phyloP scores from a whole-genome alignment of 1,284 basidiomycete genomes.

The Trichosporon sp. region DNA sequence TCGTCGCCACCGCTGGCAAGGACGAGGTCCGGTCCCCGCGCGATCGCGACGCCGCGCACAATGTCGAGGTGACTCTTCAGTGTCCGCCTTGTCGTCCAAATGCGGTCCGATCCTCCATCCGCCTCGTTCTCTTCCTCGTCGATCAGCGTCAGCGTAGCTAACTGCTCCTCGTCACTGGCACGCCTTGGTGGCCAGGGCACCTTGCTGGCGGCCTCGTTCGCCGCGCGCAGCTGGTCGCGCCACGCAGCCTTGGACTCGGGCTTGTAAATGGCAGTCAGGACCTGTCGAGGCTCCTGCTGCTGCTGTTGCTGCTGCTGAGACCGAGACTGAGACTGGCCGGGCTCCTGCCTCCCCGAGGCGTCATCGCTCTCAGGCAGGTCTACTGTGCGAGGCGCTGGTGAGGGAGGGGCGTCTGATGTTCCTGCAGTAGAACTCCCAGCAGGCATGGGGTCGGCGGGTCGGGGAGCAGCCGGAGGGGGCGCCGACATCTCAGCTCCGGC shows the following conservation, averaged over 20 bases:
- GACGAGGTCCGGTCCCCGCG: conserved; percentile 69
- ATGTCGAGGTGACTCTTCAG: conserved; percentile 86
- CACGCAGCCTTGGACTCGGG: conserved; percentile 77
- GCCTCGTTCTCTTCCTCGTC: conserved; percentile 52
- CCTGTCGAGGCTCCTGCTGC: conserved; percentile 37
- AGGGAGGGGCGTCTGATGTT: not conserved
- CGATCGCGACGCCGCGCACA: conserved; percentile 80
- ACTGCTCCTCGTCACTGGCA: conserved; percentile 36
- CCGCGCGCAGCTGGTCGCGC: conserved; percentile 59
- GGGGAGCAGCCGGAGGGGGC: not conserved
- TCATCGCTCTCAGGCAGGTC: not conserved
- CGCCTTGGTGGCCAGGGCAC: conserved; percentile 23
- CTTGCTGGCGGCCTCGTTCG: conserved; percentile 46
- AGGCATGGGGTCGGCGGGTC: not conserved
- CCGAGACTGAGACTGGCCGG: not conserved
- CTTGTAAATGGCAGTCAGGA: conserved; percentile 75
- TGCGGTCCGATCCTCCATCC: conserved; percentile 51
- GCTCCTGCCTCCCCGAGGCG: not conserved
- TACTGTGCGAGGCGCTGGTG: not conserved
- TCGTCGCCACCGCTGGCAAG: conserved; percentile 91
- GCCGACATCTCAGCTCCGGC: not conserved
- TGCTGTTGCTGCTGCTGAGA: not conserved
- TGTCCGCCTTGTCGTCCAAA: conserved; percentile 78
- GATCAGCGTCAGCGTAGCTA: conserved; percentile 39
- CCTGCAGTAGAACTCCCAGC: not conserved